Base-by-base conservation (phyloP, 495 filamentous ascomycete species). In the Penicillium atrosanguineum region DNA sequence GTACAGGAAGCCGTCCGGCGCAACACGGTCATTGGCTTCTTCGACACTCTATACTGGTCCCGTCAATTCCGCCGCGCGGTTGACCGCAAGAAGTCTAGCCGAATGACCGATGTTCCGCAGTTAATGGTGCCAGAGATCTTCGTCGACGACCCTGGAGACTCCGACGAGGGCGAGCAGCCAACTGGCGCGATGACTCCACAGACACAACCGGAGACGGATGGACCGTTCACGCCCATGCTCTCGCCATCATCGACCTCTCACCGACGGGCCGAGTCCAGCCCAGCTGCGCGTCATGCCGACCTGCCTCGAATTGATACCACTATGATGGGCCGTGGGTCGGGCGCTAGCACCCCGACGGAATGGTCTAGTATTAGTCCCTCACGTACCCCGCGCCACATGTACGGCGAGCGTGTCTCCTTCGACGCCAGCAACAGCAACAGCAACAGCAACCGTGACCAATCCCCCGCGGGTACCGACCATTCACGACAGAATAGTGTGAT, bases 1-100 rank as follows among this genome's bases (percentile, higher is more conserved):
- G 94, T 99, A n/a, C 89, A 99, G 65, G 92, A 99, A 68, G 90
- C 91, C 55, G 89, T 97, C 47, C 87, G 88, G 37, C 83, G 94
- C 39, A 88, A 91, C 48, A 83, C 90, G 26, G 94, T 99, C 6
- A 81, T 89, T 15, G 90, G 91, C 26, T 99, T 99, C 78, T 97
- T 99, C 73, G 88, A 97, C 63, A 97, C 91, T 20, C 75, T 97
- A 69, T 93, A 90, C 74, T 96, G 90, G 84, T 81, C 83, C 46
- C 88, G 92, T 25, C 74, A 81, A 55, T 97, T 96, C 79, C 84
- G 89, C 61, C 87, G 79, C 18, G 78, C 79, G 55, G 73, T 86
- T 60, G 85, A 89, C 29, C 75, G 71, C 49, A 89, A 88, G 66
- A 78, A 79, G 49, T 82, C 82, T 16, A 84, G 82, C 31, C 88